Evolutionary conservation across 192 early-diverging fungal species (phyloP).

Genomic region (Mortierella alpina): DNA sequence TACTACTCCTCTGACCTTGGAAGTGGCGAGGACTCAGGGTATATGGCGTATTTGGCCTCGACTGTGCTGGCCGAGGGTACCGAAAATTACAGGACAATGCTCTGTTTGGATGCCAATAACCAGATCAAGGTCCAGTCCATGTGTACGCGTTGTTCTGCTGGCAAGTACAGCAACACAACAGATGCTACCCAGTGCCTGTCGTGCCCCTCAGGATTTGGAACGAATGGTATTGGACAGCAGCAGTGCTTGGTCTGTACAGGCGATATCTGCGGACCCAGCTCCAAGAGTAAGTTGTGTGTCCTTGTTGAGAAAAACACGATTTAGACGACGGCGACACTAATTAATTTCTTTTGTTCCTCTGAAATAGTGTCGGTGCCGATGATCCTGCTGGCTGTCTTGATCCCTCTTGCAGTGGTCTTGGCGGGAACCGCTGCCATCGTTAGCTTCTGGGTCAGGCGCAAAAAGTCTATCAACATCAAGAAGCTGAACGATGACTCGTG

Average conservation of each 20-base stretch:
- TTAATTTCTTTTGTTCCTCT: neutral
- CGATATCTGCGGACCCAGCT: slow-evolving; percentile 5
- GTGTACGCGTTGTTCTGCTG: slow-evolving; percentile 23
- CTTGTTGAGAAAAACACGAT: neutral
- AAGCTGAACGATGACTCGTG: slow-evolving; percentile 51
- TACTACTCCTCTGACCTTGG: slow-evolving; percentile 15
- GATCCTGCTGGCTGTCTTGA: slow-evolving; percentile 23
- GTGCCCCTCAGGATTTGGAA: slow-evolving; percentile 17
- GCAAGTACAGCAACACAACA: slow-evolving; percentile 13
- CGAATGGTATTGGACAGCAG: slow-evolving; percentile 24
- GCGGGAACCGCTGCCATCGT: neutral
- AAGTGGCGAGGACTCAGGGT: no score
- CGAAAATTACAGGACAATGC: slow-evolving; percentile 4
- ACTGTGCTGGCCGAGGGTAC: neutral
- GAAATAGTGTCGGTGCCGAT: slow-evolving; percentile 1
- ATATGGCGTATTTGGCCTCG: neutral
- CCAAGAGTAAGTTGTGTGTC: slow-evolving; percentile 5
- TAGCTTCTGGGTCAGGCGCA: slow-evolving; percentile 19
- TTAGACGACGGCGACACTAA: neutral
- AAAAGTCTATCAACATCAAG: slow-evolving; percentile 17
- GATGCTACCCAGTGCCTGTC: slow-evolving; percentile 11
- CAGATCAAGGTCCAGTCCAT: slow-evolving; percentile 23
- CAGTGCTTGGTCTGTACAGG: slow-evolving; percentile 19
- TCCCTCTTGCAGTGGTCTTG: slow-evolving; percentile 6
- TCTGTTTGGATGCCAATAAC: slow-evolving; percentile 14